Evolutionary conservation across 208 protist species (phyloP), one percentile per base, ranked within the genome.

Genomic region (Strigomonas culicis): DNA sequence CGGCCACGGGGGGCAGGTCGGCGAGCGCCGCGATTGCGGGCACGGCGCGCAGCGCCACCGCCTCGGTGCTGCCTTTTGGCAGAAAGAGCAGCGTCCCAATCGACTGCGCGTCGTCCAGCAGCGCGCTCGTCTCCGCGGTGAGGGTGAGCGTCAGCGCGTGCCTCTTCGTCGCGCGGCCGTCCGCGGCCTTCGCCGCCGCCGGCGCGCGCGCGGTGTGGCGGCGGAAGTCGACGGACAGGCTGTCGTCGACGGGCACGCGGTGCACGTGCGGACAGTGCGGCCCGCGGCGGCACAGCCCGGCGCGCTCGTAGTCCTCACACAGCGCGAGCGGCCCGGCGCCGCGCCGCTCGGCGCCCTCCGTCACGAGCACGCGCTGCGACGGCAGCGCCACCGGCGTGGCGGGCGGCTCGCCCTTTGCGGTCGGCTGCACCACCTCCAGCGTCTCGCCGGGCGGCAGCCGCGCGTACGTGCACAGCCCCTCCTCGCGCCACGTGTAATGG

Each of bases 401-500:
- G 8, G 7, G 52, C 52, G 4, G 21, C 22, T 19, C 10, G 8
- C 52, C 36, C 36, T 13, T 41, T 13, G 8, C 52, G 6, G 66
- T 70, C 17, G 63, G 52, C 52, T 75, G 67, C 22, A 74, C 31
- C 22, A 80, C 68, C 19, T 66, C 2, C 3, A 76, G 47, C 58
- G 21, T 31, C 0, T 68, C 56, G 4, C 62, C 69, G 25, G 28
- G 74, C 57, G 73, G 75, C 32, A 91, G 77, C n/a, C 84, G 81
- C 4, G 70, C 58, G 67, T 94, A 94, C 28, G 74, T 88, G 82
- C 83, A 90, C 25, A 70, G 27, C 17, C 63, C 72, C 63, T 82
- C 81, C 55, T 75, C 55, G 19, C 74, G 77, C 79, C 81, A 93
- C 30, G 85, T 74, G 72, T 93, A 93, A 68, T 93, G 85, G 46